Evolutionary conservation across 192 early-diverging fungal species (phyloP).

Genomic region (Linnemannia hyalina): DNA sequence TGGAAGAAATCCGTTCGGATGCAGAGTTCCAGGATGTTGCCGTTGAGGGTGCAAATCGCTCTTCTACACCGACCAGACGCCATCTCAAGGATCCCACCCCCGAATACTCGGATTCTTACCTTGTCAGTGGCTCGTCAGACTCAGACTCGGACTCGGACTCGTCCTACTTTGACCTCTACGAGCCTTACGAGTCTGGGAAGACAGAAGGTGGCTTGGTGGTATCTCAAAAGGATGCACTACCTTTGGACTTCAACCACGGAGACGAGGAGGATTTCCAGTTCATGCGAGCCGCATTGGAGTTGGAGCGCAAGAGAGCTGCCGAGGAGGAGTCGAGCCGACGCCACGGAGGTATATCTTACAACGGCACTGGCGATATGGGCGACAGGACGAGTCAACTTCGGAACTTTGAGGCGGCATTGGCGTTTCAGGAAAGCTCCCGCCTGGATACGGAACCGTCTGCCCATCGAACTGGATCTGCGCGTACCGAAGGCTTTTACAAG

Average conservation of each 20-base stretch:
- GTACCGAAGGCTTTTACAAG: conserved; percentile 84
- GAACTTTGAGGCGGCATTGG: conserved; percentile 18
- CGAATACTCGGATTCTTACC: conserved; percentile 36
- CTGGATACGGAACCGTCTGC: conserved; percentile 31
- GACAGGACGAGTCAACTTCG: conserved; percentile 12
- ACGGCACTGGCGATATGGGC: conserved; percentile 4
- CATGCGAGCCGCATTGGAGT: conserved; percentile 58
- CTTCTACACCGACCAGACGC: neutral
- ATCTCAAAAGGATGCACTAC: conserved; percentile 25
- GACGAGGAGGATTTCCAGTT: conserved; percentile 64
- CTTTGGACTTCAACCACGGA: conserved; percentile 30
- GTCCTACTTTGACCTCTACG: conserved; percentile 55
- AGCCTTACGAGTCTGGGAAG: conserved; percentile 45
- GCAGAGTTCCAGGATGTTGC: conserved; percentile 15
- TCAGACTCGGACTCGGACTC: conserved; percentile 53
- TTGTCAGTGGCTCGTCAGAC: conserved; percentile 36
- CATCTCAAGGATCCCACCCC: conserved; percentile 44
- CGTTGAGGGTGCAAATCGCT: conserved; percentile 7
- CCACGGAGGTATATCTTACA: conserved; percentile 6
- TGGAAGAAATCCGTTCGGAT: conserved; percentile 31
- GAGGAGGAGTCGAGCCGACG: conserved; percentile 44
- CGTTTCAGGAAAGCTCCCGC: conserved; percentile 23
- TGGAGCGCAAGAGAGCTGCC: conserved; percentile 49
- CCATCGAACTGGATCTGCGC: conserved; percentile 81
- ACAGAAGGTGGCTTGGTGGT: neutral